Percentiles rank a stretch among this genome's conserved stretches.
These are phyloP conservation scores for Spathaspora hagerdaliae DNA, from an alignment of 805 yeast genomes.

Conservation along the genomic window DNA sequence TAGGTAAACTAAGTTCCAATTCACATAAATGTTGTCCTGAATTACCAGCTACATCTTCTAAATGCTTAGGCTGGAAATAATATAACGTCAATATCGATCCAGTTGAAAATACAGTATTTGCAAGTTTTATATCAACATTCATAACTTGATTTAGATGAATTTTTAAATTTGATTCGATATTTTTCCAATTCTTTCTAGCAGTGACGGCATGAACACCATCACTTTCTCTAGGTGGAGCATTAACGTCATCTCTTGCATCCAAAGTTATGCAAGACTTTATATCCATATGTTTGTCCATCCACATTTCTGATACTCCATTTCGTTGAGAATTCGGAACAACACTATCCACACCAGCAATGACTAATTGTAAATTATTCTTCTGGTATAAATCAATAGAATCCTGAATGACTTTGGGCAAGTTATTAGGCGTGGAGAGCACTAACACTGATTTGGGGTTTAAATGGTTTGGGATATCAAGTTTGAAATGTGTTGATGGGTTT, in stretches of 20 bases:
- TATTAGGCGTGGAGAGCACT: slow-evolving; percentile 33
- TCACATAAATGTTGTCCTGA: slow-evolving; percentile 29
- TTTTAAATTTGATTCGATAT: slow-evolving; percentile 19
- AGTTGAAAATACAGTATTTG: slow-evolving; percentile 39
- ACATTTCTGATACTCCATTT: slow-evolving; percentile 36
- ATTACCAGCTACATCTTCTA: slow-evolving; percentile 6
- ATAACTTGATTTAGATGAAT: slow-evolving; percentile 12
- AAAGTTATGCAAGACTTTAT: slow-evolving; percentile 12
- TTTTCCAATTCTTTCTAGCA: slow-evolving; percentile 38
- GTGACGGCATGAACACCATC: slow-evolving; percentile 34
- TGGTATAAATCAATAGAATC: slow-evolving; percentile 24
- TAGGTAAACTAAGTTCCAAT: slow-evolving; percentile 20
- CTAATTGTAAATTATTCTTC: slow-evolving; percentile 24
- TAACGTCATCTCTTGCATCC: slow-evolving; percentile 21
- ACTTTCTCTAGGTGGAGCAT: slow-evolving; percentile 22
- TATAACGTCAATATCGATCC: slow-evolving; percentile 31
- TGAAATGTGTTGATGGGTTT: slow-evolving; percentile 10
- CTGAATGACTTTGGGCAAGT: slow-evolving; percentile 26
- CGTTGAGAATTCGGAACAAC: slow-evolving; percentile 27
- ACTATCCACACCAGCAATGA: slow-evolving; percentile 40
- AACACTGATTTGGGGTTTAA: slow-evolving; percentile 27
- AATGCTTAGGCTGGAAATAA: slow-evolving; percentile 22
- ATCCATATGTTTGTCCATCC: slow-evolving; percentile 26
- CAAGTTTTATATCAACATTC: slow-evolving; percentile 22
- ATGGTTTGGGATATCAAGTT: slow-evolving; percentile 5